A percentile compares a stretch with the other conserved stretches of the same genome.
Conservation (phyloP, 1,284 basidiomycete species). For the Ganoderma boninense region DNA sequence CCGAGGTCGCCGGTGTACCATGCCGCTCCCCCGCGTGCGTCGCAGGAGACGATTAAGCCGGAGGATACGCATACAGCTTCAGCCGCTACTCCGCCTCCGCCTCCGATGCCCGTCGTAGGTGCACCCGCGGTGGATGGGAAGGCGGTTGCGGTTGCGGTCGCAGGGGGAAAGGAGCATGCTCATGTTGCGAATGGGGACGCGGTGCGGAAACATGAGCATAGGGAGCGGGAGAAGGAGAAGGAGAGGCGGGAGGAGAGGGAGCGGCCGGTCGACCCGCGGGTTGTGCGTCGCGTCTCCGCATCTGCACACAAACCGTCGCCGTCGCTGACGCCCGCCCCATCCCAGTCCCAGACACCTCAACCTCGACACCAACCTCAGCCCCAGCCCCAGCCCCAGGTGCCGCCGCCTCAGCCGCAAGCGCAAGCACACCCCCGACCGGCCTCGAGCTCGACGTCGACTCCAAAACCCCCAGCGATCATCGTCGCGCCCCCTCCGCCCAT, state of each 20-base stretch:
- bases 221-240: constrained; percentile 24
- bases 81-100: too few relatives aligned
- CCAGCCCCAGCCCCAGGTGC: not conserved
- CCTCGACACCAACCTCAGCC: not conserved
- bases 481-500: constrained; percentile 19
- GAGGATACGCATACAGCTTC: constrained; percentile 30
- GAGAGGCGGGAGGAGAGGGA: constrained; percentile 18
- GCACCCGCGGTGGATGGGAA: constrained; percentile 35
- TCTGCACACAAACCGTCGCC: constrained; percentile 31
- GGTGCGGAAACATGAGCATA: constrained; percentile 5
- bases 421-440: not conserved
- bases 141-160: constrained; percentile 29
- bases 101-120: constrained; percentile 38
- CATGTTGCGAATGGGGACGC: constrained; percentile 14
- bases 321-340: not conserved
- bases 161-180: constrained; percentile 16
- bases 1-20: constrained; percentile 32
- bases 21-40: constrained; percentile 35
- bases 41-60: constrained; percentile 71
- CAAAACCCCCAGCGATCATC: not conserved
- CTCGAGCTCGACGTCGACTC: not conserved
- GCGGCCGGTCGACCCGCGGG: constrained; percentile 51
- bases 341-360: not conserved
- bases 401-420: not conserved
- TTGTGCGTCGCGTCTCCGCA: constrained; percentile 66